Evolutionary conservation across 1,139 yeast genomes (phyloP), one percentile per base, ranked within the genome.

Genomic region (Diutina ranongensis): DNA sequence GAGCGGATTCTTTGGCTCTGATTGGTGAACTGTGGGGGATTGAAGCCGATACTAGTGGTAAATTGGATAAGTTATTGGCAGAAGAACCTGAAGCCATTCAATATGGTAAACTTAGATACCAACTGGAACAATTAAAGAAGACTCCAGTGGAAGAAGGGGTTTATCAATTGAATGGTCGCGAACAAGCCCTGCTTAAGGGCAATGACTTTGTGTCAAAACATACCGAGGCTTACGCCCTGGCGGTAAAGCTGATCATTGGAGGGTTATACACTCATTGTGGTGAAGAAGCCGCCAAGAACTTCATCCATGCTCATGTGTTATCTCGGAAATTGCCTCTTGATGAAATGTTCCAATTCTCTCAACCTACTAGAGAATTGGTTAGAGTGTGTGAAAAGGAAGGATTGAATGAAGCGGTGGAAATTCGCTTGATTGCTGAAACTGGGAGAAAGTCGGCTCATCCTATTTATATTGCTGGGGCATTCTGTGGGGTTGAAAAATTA

Each of bases 371-470:
- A 60, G 94, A 89, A 60, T 72, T 92, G 51, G 76, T 88, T 2
- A 75, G 80, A 50, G 68, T 94, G 46, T 81, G 96, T 57, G 81
- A 79, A 50, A 79, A 92, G 53, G 84, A 89, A 58, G 76, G 78
- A n/a, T 69, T 89, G 52, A 74, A 75, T 47, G 74, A 77, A 31
- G 97, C 97, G 21, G 72, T 84, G 5, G 80, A 67, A 51, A 60
- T 89, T 36, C 80, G 95, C 60, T 74, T 94, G 49, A 68, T 92
- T 50, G 92, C 95, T 28, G 99, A 92, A 64, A 83, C 95, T 27
- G 99, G 99, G 61, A 77, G 98, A 63, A 69, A 72, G 56, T 79
- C 96, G 3, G 76, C 78, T 49, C 79, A 86, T 48, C 95, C 98
- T 22, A 82, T 88, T 41, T 92, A 77, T 57, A 85, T 89, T 16